Evolutionary conservation across 805 yeast genomes (phyloP).

Genomic region (Pichia nakasei): DNA sequence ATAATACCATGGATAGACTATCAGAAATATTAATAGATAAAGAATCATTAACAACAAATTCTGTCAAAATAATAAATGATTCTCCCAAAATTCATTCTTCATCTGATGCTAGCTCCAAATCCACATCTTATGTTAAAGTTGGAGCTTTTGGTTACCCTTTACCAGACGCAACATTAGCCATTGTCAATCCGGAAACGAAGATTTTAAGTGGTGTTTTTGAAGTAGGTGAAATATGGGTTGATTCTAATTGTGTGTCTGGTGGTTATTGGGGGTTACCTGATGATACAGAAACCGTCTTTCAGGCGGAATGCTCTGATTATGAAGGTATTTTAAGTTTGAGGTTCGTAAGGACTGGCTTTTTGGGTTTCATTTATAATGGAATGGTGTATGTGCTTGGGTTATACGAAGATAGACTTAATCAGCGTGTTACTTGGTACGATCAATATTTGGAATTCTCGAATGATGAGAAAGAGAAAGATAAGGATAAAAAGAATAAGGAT

Average conservation of each 20-base stretch:
- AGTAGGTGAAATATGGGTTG: constrained; percentile 98
- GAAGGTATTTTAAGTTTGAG: constrained; percentile 64
- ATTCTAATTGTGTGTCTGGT: constrained; percentile 82
- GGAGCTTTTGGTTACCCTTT: constrained; percentile 93
- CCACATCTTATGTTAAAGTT: constrained; percentile 47
- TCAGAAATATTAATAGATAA: constrained; percentile 67
- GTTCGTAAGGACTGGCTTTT: constrained; percentile 80
- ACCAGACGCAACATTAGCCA: constrained; percentile 88
- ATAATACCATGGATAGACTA: constrained; percentile 30
- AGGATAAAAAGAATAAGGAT: neutral
- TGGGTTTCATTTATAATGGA: constrained; percentile 84
- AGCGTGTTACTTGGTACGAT: constrained; percentile 60
- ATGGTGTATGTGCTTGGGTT: constrained; percentile 82
- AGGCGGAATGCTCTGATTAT: constrained; percentile 69
- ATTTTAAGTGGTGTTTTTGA: constrained; percentile 64
- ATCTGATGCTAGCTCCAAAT: constrained; percentile 12
- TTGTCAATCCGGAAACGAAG: constrained; percentile 89
- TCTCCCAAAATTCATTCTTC: constrained; percentile 43
- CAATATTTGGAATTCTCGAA: constrained; percentile 26
- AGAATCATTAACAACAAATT: constrained; percentile 61
- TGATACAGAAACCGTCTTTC: constrained; percentile 69
- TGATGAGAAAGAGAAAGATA: constrained; percentile 2
- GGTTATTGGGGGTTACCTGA: constrained; percentile 71
- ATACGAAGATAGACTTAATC: constrained; percentile 86
- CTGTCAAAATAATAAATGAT: constrained; percentile 56